Percentiles rank a stretch among this genome's conserved stretches.
These are phyloP conservation scores for Helianthus tuberosus DNA, from an alignment of 129 eudicot genomes.

Conservation along the genomic window DNA sequence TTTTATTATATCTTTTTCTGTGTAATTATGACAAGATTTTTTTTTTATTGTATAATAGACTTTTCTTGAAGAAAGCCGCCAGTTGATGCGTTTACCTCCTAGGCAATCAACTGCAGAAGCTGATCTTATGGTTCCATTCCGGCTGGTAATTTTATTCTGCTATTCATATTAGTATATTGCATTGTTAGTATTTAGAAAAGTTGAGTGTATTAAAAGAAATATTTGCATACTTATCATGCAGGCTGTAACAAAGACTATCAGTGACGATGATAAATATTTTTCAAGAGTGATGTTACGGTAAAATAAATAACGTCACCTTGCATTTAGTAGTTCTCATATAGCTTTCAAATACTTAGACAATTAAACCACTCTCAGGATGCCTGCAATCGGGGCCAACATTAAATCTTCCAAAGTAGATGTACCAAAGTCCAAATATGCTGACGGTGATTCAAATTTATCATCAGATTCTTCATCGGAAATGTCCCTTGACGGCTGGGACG, in stretches of 20 bases:
- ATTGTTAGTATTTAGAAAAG: neutral
- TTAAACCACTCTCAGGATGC: constrained; percentile 61
- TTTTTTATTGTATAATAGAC: constrained; percentile 47
- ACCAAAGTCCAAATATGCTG: constrained; percentile 62
- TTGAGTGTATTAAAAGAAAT: constrained; percentile 5
- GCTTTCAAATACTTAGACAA: neutral
- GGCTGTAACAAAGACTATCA: constrained; percentile 96
- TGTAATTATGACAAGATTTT: neutral
- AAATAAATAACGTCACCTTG: constrained; percentile 6
- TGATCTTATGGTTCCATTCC: constrained; percentile 98
- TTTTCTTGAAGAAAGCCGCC: constrained; percentile 97
- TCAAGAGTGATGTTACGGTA: constrained; percentile 87
- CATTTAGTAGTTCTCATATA: neutral
- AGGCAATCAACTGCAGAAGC: constrained; percentile 99
- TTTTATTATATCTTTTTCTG: neutral
- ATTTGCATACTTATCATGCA: constrained; percentile 38
- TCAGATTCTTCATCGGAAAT: constrained; percentile 61
- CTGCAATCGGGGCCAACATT: constrained; percentile 57
- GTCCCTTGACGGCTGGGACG: constrained; percentile 98
- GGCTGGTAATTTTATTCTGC: constrained; percentile 55
- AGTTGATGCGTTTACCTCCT: constrained; percentile 96
- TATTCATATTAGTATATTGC: constrained; percentile 17
- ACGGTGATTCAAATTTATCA: constrained; percentile 56
- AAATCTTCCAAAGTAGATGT: constrained; percentile 67
- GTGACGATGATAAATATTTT: constrained; percentile 88